Evolutionary conservation across 2,329 filamentous ascomycete genomes (phyloP).

Genomic region (Helotiales sp.): DNA sequence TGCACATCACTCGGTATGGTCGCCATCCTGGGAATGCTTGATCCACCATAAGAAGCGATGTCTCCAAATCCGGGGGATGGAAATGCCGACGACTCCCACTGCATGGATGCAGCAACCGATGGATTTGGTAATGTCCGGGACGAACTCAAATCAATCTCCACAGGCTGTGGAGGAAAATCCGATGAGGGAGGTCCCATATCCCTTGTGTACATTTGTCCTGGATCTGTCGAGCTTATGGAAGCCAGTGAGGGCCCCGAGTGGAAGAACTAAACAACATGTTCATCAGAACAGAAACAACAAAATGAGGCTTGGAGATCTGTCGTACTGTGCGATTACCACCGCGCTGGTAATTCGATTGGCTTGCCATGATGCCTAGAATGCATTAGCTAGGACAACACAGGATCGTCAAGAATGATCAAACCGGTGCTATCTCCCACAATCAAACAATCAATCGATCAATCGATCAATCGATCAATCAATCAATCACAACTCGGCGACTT

Average conservation of each 20-base stretch:
- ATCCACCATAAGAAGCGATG: constrained; percentile 31
- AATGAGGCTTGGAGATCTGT: constrained; percentile 12
- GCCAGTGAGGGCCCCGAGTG: constrained; percentile 31
- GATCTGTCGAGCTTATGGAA: constrained; percentile 32
- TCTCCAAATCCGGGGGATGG: constrained; percentile 34
- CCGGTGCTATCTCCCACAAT: constrained; percentile 12
- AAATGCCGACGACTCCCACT: constrained; percentile 34
- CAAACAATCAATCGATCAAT: constrained; percentile 4
- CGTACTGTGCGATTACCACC: constrained; percentile 37
- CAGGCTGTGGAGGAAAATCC: constrained; percentile 37
- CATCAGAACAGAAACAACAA: constrained; percentile 32
- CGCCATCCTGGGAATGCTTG: constrained; percentile 30
- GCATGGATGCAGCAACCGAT: constrained; percentile 28
- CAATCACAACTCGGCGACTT: constrained; percentile 24
- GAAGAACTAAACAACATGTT: constrained; percentile 34
- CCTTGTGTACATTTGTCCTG: constrained; percentile 34
- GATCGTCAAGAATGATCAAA: constrained; percentile 26
- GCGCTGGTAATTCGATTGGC: constrained; percentile 34
- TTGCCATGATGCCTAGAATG: constrained; percentile 35
- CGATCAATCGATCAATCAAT: no score
- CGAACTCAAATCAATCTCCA: constrained; percentile 40
- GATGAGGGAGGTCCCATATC: constrained; percentile 38
- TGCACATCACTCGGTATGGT: constrained; percentile 32
- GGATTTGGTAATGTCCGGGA: constrained; percentile 39
- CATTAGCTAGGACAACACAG: constrained; percentile 22